These are phyloP conservation scores for Rubia peregrina DNA, from an alignment of 305 asterid species.

Conservation along the genomic window DNA sequence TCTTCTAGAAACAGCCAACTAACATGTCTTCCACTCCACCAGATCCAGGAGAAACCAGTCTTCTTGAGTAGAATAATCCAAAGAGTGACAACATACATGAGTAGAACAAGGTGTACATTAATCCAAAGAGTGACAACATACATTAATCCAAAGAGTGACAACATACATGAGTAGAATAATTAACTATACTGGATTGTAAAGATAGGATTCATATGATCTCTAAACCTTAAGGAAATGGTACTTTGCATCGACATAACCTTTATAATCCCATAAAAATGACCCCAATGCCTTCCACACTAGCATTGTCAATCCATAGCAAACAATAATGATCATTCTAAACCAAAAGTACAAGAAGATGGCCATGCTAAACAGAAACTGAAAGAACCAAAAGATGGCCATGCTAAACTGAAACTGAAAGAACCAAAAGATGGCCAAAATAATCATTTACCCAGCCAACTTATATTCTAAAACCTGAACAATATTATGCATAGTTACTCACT, in stretches of 20 bases:
- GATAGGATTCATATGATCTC: conserved; percentile 13
- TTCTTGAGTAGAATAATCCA: conserved; percentile 28
- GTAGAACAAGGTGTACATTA: no score
- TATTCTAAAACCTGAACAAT: no score
- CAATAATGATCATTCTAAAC: no score
- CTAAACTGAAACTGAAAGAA: no score
- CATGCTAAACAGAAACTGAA: no score
- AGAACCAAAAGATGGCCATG: no score
- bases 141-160: background rate
- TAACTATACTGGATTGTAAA: conserved; percentile 7
- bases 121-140: fast-evolving
- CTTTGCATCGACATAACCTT: conserved; percentile 62
- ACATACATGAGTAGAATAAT: conserved; percentile 4
- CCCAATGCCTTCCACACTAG: conserved; percentile 91
- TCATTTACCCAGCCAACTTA: no score
- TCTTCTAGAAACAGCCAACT: conserved; percentile 95
- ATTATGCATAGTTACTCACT: no score
- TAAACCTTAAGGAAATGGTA: conserved; percentile 64
- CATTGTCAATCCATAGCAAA: conserved; percentile 32
- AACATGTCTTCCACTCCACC: conserved; percentile 99
- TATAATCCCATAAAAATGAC: conserved; percentile 86
- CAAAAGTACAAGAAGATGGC: no score
- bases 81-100: no score
- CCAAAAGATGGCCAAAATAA: no score
- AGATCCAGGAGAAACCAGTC: conserved; percentile 68